Base-by-base conservation (phyloP, 2,329 filamentous ascomycete genomes). In the Bipolaris cookei region DNA sequence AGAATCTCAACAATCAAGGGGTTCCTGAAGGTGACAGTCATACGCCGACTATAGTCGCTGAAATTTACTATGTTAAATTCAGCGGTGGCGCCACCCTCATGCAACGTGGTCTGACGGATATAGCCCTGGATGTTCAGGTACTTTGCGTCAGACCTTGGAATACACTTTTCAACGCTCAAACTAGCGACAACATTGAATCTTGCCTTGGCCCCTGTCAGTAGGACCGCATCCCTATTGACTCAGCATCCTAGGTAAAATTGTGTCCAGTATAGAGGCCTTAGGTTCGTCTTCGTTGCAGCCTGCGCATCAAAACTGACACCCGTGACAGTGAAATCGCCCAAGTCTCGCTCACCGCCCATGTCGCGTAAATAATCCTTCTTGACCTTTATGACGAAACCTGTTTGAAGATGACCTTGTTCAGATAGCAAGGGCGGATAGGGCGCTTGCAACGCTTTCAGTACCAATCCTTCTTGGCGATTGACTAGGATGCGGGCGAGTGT, bases 321-420 rank as follows among this genome's bases (percentile, higher is more conserved):
- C 3, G 97, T 79, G 1, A 94, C 82, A 1, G 90, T 88, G 70
- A 97, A 90, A 72, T 97, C 93, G 8, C 90, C 90, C 6, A 77
- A 51, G 48, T 78, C 75, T 20, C 74, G 66, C 28, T 92, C 86
- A 58, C 96, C 92, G 0, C 92, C 91, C 70, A 94, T 86, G 2
- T 86, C 86, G 23, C 84, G 82, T 35, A 96, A 84, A 67, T 96
- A 96, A 68, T 95, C 91, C 74, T 96, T 97, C 75, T 97, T 97
- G 39, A 97, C 76, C 76, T 97, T 97, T 68, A 97, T 90, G 71
- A 87, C 89, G 54, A 79, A 80, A 61, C 65, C 77, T 64, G 67
- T 55, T 48, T 39, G 66, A 65, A 43, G 63, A 66, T 70, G 55
- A 44, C 65, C 54, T 67, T 67, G 18, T 53, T 70, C 42, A 49